Conservation (phyloP, 2,329 filamentous ascomycete genomes). For the Emmonsiellopsis sp. region DNA sequence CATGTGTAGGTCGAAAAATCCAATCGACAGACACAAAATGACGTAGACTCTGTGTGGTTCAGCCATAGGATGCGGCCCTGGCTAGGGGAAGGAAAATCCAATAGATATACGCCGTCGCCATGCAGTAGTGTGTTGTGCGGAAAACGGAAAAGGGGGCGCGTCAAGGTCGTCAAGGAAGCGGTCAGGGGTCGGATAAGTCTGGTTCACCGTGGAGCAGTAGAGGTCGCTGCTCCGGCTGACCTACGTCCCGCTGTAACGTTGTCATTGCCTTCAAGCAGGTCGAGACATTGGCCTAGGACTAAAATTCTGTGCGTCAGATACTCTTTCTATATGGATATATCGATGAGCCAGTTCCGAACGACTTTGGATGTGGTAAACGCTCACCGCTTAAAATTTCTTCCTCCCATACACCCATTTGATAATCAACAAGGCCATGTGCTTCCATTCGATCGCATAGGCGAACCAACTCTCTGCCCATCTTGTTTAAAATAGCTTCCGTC, state of each 20-base stretch:
- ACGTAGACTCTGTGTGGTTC: not conserved
- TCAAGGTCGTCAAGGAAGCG: not conserved
- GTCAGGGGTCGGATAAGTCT: not conserved
- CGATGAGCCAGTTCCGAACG: too few relatives aligned
- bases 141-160: not conserved
- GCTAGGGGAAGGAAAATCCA: not conserved
- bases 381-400: slow-evolving; percentile 78
- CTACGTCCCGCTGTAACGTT: not conserved
- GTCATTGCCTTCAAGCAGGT: slow-evolving; percentile 40
- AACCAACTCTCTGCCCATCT: slow-evolving; percentile 73
- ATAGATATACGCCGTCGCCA: not conserved
- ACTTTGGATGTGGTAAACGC: slow-evolving; percentile 25
- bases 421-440: slow-evolving; percentile 88
- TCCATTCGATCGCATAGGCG: slow-evolving; percentile 79
- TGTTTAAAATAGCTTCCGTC: slow-evolving; percentile 58
- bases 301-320: not conserved
- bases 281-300: slow-evolving; percentile 47
- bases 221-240: not conserved
- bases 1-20: not conserved
- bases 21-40: not conserved
- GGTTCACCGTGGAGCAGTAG: not conserved
- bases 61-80: not conserved
- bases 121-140: not conserved
- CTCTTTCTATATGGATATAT: too few relatives aligned
- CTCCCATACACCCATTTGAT: slow-evolving; percentile 94